Evolutionary conservation across 106 monocot species (phyloP), one percentile per base, ranked within the genome.

Genomic region (Apostasia ramifera): DNA sequence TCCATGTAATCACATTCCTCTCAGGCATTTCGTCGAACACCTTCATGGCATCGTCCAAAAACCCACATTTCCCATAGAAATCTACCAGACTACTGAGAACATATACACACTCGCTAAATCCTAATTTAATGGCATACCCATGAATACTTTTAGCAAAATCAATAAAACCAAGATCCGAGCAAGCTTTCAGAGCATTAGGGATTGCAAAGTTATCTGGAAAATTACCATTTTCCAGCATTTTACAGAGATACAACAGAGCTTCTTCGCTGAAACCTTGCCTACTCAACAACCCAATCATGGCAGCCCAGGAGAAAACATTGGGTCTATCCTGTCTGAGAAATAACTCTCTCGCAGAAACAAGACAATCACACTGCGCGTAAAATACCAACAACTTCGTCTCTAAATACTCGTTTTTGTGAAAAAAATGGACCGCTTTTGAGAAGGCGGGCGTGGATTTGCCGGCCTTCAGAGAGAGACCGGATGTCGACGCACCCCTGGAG

Each of bases 291-390:
- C 84, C 84, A 47, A 84, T 80, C 60, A 84, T 67, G 11, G 80
- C 84, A n/a, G 80, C 80, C 80, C 84, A 84, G 1, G 80, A 77
- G 67, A 80, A 84, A 13, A 84, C 73, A 55, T 84, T 84, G 37
- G 70, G 80, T 40, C 40, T 14, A 2, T 61, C 5, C 57, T 74
- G 80, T 57, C 79, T 50, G 4, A 49, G 44, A 40, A 84, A 84
- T 47, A 84, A 46, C 10, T 62, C 69, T 61, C 67, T 51, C 4
- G 84, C 80, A 7, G 55, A 46, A 0, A 7, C 62, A 47, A 50
- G 67, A 53, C 68, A 47, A 45, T 70, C 73, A 50, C 80, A 84
- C 43, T 80, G 77, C 40, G 84, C 80, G 10, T 84, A 84, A 55
- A 84, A 84, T 39, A 84, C 74, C 41, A 80, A 62, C 6, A 84